A percentile compares a stretch with the other conserved stretches of the same genome.
These are phyloP conservation scores for Populus deltoides DNA, from an alignment of 345 rosid species.

Conservation along the genomic window DNA sequence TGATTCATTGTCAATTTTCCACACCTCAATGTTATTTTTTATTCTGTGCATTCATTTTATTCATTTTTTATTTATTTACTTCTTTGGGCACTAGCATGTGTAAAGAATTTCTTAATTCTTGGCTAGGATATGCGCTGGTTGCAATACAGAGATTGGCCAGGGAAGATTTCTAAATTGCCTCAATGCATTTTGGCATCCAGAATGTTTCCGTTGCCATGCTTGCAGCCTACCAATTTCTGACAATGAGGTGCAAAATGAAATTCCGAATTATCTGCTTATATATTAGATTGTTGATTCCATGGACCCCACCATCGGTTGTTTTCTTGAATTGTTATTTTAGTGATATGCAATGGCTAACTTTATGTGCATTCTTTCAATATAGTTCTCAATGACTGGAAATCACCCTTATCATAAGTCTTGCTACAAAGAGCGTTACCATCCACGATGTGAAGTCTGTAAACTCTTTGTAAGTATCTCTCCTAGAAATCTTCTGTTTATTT, in stretches of 20 bases:
- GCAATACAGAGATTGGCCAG: slow-evolving; percentile 34
- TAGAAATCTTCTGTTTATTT: neutral
- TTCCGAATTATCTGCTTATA: neutral
- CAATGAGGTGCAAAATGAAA: slow-evolving; percentile 22
- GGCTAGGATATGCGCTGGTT: slow-evolving; percentile 34
- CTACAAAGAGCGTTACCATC: slow-evolving; percentile 34
- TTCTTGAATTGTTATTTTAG: slow-evolving; percentile 9
- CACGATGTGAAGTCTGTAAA: slow-evolving; percentile 38
- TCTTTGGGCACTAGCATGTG: neutral
- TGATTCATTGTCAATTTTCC: neutral
- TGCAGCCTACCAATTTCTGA: slow-evolving; percentile 32
- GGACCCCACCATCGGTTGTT: neutral
- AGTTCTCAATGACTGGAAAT: slow-evolving; percentile 35
- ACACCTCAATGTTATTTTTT: neutral
- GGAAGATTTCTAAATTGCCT: slow-evolving; percentile 36
- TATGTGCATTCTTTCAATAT: slow-evolving; percentile 3
- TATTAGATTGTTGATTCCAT: slow-evolving; percentile 1
- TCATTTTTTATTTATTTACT: neutral
- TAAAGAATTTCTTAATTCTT: neutral
- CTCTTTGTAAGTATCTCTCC: slow-evolving; percentile 25
- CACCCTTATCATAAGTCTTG: slow-evolving; percentile 32
- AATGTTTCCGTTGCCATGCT: slow-evolving; percentile 34
- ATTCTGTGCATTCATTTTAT: neutral
- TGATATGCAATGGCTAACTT: slow-evolving; percentile 17
- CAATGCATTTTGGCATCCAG: slow-evolving; percentile 37